Evolutionary conservation across 352 stramenopile species (phyloP), one percentile per base, ranked within the genome.

Genomic region (Globisporangium heterothallicum): DNA sequence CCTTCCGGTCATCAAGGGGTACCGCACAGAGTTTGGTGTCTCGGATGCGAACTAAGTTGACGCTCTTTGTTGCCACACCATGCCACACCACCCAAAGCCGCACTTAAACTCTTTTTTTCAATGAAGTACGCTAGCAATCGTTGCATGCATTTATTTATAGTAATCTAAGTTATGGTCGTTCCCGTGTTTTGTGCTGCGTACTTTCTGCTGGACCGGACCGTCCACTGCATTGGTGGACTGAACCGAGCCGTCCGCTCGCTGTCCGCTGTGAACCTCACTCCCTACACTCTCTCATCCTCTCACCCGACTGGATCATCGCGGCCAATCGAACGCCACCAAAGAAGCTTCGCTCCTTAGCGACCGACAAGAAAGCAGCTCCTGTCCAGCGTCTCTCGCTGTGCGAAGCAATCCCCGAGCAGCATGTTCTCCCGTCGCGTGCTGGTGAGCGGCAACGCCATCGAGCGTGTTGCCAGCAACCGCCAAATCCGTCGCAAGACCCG

Each of bases 401-500:
- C 70, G 49, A 21, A 68, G 51, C 61, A 63, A n/a, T n/a, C n/a
- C n/a, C n/a, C n/a, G n/a, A n/a, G 10, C 56, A 40, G 8, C 56
- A 88, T 88, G 77, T 85, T 88, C 63, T 56, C 74, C 50, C 81
- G 81, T 55, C 72, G 66, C 56, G 68, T 71, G 51, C 30, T 92
- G 50, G 63, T 84, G 43, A 72, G 64, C 55, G 43, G 62, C 53
- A 61, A 56, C 61, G 72, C 59, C 58, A 42, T 75, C 19, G 66
- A 86, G 68, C 83, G 83, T 47, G 80, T 90, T 62, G 71, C 77
- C 58, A 89, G 76, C 62, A 91, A 93, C 68, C 83, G 83, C 44
- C 83, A 93, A 68, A 87, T 93, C 64, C 82, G 82, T 21, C 83
- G 83, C 61, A 86, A 86, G 68, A 75, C 80, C 35, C 78, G 78